These are phyloP conservation scores for Phellopilus nigrolimitatus DNA, from an alignment of 1,284 basidiomycete genomes.

Conservation along the genomic window DNA sequence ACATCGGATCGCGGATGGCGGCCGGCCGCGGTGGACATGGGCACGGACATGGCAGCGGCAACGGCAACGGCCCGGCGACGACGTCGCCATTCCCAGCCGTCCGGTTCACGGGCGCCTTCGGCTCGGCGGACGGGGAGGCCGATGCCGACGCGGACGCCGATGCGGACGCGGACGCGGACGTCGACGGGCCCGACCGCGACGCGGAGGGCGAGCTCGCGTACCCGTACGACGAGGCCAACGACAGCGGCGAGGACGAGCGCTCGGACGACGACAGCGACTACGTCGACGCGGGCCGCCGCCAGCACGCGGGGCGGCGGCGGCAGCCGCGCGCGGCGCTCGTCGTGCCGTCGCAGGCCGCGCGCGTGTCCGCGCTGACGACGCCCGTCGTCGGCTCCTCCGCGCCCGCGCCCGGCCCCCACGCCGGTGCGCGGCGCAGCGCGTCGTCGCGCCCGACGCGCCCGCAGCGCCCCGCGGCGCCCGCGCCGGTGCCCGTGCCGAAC, in stretches of 20 bases:
- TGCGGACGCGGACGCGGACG: slow-evolving; percentile 9
- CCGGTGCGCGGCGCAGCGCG: background rate
- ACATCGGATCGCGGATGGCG: slow-evolving; percentile 5
- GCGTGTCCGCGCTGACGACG: slow-evolving; percentile 11
- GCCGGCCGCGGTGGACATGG: slow-evolving; percentile 7
- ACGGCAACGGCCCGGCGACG: background rate
- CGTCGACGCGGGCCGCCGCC: slow-evolving; percentile 4
- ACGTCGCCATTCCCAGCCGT: background rate
- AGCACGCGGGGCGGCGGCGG: background rate
- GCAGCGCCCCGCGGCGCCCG: slow-evolving; percentile 25
- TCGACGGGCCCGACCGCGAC: background rate
- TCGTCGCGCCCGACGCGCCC: slow-evolving; percentile 5
- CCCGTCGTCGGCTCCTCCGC: slow-evolving; percentile 6
- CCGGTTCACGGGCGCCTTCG: slow-evolving; percentile 15
- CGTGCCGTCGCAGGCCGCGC: slow-evolving; percentile 18
- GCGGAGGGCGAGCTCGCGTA: background rate
- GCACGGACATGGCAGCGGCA: background rate
- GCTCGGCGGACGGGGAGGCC: slow-evolving; percentile 5
- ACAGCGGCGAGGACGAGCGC: slow-evolving; percentile 9
- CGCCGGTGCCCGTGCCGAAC: slow-evolving; percentile 67
- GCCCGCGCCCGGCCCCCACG: background rate
- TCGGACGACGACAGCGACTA: slow-evolving; percentile 17
- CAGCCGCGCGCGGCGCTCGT: slow-evolving; percentile 9
- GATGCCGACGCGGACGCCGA: slow-evolving; percentile 15
- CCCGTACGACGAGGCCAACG: background rate